Evolutionary conservation across 2,329 filamentous ascomycete species (phyloP), one percentile per base, ranked within the genome.

Genomic region (Talaromyces sp.): DNA sequence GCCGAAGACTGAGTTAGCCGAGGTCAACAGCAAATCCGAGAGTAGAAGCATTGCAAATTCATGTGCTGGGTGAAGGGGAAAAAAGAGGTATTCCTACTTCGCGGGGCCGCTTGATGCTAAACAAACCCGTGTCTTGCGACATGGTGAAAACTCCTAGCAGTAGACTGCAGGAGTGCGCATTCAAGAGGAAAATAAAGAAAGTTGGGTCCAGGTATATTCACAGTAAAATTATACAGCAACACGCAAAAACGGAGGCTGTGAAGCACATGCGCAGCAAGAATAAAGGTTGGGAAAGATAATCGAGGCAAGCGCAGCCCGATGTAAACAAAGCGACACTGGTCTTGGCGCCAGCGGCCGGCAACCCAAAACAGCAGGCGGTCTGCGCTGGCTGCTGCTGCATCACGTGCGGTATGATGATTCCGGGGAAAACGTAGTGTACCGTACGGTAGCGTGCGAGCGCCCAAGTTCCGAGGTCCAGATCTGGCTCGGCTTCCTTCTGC

Each of bases 31-130:
- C 34, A 40, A 53, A 61, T 54, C 28, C 36, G 53, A 53, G 23
- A 47, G 8, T 3, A 27, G 23, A 6, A 14, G 10, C 9, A 58
- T 54, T 10, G 30, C 18, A 7, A 33, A 34, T 8, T 2, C n/a
- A 4, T 27, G 18, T 3, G 28, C 55, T 31, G 44, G 8, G 18
- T 18, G 27, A 62, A 57, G 60, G 61, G 44, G 30, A 34, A 30
- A 56, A 51, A 60, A 55, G 34, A 44, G 54, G 28, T 57, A 33
- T 66, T 76, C 85, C 75, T 83, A 96, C 92, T 85, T 97, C 93
- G 83, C 94, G 87, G 68, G 91, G 90, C 72, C 93, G 89, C 78
- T 92, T 92, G 75, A 96, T 91, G 73, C 92, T 96, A 85, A 94
- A 97, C 73, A 95, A 82, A 72, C 90, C 90, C 64, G 87, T 87